Conservation (phyloP, 1,284 basidiomycete species). For the Jaminaea rosea region DNA sequence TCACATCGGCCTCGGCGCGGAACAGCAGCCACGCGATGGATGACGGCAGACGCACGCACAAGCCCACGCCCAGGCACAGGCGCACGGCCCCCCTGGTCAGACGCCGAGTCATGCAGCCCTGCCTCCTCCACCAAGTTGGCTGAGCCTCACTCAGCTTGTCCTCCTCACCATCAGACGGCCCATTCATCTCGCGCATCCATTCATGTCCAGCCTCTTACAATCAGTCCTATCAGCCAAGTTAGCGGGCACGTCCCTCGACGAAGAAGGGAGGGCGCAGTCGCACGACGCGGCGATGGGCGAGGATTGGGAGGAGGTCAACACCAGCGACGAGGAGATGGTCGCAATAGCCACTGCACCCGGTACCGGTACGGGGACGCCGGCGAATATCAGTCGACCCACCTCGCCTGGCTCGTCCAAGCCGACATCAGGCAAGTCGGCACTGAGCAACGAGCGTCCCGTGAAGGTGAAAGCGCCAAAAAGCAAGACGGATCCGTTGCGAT, state of each 20-base stretch:
- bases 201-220: not conserved
- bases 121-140: too few relatives aligned
- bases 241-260: not conserved
- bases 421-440: not conserved
- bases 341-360: conserved; percentile 15
- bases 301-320: conserved; percentile 1
- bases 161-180: too few relatives aligned
- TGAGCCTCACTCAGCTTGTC: too few relatives aligned
- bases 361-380: conserved; percentile 20
- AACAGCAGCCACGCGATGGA: too few relatives aligned
- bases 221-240: not conserved
- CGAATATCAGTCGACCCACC: conserved; percentile 17
- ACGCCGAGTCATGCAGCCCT: too few relatives aligned
- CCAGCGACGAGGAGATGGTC: conserved; percentile 25
- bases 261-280: too few relatives aligned
- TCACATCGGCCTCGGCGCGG: too few relatives aligned
- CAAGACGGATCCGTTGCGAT: conserved; percentile 31
- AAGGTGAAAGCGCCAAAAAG: conserved; percentile 6
- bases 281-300: not conserved
- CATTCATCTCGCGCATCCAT: too few relatives aligned
- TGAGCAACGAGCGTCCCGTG: conserved; percentile 2
- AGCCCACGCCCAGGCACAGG: too few relatives aligned
- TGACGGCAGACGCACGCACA: too few relatives aligned
- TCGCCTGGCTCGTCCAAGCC: conserved; percentile 7
- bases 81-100: too few relatives aligned